Evolutionary conservation across 768 basidiomycete species (phyloP), one percentile per base, ranked within the genome.

Genomic region (Termitomyces sp.): DNA sequence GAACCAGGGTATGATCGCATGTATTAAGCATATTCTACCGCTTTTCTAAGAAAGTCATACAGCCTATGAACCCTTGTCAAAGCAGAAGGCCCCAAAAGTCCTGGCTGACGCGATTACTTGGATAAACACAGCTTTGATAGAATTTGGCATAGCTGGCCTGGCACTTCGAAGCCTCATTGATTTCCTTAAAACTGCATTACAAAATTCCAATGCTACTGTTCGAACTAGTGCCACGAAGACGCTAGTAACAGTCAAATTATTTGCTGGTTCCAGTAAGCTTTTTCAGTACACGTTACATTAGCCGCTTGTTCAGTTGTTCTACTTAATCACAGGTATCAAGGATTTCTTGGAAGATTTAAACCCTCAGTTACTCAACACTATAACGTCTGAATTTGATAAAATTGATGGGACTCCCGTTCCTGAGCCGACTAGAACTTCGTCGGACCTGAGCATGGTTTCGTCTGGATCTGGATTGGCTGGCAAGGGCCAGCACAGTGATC

Each of bases 41-140:
- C 43, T 36, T 53, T 45, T 62, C 44, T 36, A 50, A 57, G 60
- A 38, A 41, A 13, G 20, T 13, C 50, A 35, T 47, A 43, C 59
- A 97, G 97, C 86, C 0, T 99, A 97, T 67, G 97, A 98, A 24
- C 90, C 96, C 0, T 74, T 99, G 65, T 83, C 84, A 30, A 97
- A 95, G 72, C 94, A 94, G 69, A 99, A 99, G 69, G 96, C 97
- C 3, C 96, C 97, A 0, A 99, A 98, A 72, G 92, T 94, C 44
- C 80, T 98, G 35, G 92, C 94, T 0, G 97, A 99, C 68, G 87
- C 94, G 2, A 72, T 95, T 48, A 73, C 78, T 26, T 98, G 96
- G 94, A 82, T 97, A 57, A 93, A 94, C 58, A 81, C 85, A 35
- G 88, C 90, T 8, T 72, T 99, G 33, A 78, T 76, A 18, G 97